Evolutionary conservation across 2,329 filamentous ascomycete species (phyloP).

Genomic region (Hymenoscyphus occultus): DNA sequence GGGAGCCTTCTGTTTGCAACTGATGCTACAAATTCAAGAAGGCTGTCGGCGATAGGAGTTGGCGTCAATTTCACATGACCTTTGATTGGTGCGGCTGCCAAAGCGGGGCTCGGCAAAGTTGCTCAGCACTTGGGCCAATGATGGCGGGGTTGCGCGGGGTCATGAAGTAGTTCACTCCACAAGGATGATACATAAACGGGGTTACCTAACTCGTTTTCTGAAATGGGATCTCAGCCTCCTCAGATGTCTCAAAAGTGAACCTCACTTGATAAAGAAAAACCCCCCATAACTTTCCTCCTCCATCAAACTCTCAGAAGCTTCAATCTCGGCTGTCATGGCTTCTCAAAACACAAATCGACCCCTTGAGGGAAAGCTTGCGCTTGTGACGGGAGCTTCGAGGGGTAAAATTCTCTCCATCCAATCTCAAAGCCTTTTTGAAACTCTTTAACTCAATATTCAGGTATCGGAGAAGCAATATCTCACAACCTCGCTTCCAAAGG

Average conservation of each 20-base stretch:
- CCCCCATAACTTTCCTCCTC: neutral
- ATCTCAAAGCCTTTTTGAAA: neutral
- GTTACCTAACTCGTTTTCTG: neutral
- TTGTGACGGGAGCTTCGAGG: constrained; percentile 77
- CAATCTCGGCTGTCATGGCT: neutral
- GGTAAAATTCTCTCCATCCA: constrained; percentile 47
- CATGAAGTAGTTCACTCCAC: neutral
- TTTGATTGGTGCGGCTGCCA: constrained; percentile 16
- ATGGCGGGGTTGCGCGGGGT: constrained; percentile 9
- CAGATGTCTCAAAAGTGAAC: too few relatives aligned
- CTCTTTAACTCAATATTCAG: constrained; percentile 41
- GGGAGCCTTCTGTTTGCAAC: neutral
- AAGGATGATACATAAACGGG: neutral
- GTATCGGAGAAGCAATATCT: constrained; percentile 65
- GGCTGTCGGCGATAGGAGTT: constrained; percentile 1
- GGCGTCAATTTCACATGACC: neutral
- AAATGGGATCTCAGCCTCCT: neutral
- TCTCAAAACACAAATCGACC: constrained; percentile 20
- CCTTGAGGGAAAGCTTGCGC: constrained; percentile 72
- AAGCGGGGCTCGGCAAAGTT: constrained; percentile 9
- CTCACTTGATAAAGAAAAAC: neutral
- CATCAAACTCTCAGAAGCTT: neutral
- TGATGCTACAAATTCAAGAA: constrained; percentile 13
- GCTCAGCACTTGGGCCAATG: neutral
- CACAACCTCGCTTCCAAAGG: constrained; percentile 70